phyloP scores from a whole-genome alignment of 1,284 basidiomycete species.

The Pseudozyma thailandica region DNA sequence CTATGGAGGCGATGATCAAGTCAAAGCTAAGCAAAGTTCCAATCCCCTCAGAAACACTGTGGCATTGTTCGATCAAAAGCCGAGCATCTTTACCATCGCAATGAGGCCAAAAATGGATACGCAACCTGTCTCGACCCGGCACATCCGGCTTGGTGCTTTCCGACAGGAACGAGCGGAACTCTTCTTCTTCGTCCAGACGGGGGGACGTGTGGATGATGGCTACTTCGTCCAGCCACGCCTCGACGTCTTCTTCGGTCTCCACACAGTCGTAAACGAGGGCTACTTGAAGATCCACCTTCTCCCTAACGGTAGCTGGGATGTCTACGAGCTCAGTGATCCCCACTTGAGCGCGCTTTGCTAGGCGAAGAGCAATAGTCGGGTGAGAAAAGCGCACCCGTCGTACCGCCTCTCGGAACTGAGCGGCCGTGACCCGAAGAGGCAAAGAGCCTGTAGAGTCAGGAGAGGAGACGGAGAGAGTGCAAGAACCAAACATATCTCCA shows the following conservation, averaged over 20 bases:
- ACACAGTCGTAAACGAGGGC: slow-evolving; percentile 37
- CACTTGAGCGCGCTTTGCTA: slow-evolving; percentile 13
- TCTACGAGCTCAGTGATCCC: slow-evolving; percentile 6
- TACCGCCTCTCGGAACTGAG: slow-evolving; percentile 20
- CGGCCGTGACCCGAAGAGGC: not conserved
- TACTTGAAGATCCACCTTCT: slow-evolving; percentile 34
- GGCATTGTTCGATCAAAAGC: slow-evolving; percentile 30
- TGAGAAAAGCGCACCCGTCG: slow-evolving; percentile 18
- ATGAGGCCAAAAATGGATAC: slow-evolving; percentile 26
- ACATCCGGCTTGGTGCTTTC: slow-evolving; percentile 14
- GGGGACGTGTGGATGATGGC: slow-evolving; percentile 11
- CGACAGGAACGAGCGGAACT: slow-evolving; percentile 3
- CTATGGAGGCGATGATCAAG: slow-evolving; percentile 15
- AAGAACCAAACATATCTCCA: slow-evolving; percentile 41
- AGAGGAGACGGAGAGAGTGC: slow-evolving; percentile 6
- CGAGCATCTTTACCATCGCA: not conserved
- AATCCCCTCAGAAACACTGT: slow-evolving; percentile 29
- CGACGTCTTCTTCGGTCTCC: slow-evolving; percentile 6
- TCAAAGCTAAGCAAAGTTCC: slow-evolving; percentile 28
- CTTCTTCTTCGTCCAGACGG: slow-evolving; percentile 5
- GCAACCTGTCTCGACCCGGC: slow-evolving; percentile 17
- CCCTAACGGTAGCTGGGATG: slow-evolving; percentile 11
- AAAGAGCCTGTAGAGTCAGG: not conserved
- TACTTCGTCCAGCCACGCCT: slow-evolving; percentile 29
- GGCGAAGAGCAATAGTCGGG: slow-evolving; percentile 27